A percentile compares a stretch with the other conserved stretches of the same genome.
Conservation (phyloP, 78 protist species). For the Blattamonas nauphoetae region DNA sequence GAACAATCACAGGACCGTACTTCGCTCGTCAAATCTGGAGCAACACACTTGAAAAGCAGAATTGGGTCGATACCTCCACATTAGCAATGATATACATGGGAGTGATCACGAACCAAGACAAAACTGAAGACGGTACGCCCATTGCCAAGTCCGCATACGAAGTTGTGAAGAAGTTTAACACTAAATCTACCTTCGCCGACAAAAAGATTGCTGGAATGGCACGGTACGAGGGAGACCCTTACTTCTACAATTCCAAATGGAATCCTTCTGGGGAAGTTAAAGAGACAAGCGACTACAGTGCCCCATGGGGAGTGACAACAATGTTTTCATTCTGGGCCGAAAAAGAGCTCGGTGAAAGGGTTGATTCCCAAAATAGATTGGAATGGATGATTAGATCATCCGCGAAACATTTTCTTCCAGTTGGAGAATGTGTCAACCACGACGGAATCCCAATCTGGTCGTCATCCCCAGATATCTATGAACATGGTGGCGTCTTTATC, state of each 20-base stretch:
- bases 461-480: conserved; percentile 25
- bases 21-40: conserved; percentile 2
- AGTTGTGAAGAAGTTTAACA: no score
- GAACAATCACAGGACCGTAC: no score
- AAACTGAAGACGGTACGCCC: no score
- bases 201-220: neutral
- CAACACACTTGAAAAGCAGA: neutral
- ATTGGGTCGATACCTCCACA: conserved; percentile 2
- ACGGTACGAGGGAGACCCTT: neutral
- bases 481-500: conserved; percentile 25
- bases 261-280: neutral
- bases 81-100: neutral
- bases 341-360: neutral
- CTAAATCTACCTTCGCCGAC: no score
- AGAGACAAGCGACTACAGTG: no score
- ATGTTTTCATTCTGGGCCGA: neutral
- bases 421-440: conserved; percentile 27
- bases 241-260: neutral
- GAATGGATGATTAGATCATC: neutral
- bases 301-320: conserved; percentile 6
- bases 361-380: neutral
- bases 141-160: no score
- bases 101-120: neutral
- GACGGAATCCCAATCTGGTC: neutral
- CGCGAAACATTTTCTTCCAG: conserved; percentile 2